These are phyloP conservation scores for Trifolium pratense DNA, from an alignment of 306 rosid genomes.

Conservation along the genomic window DNA sequence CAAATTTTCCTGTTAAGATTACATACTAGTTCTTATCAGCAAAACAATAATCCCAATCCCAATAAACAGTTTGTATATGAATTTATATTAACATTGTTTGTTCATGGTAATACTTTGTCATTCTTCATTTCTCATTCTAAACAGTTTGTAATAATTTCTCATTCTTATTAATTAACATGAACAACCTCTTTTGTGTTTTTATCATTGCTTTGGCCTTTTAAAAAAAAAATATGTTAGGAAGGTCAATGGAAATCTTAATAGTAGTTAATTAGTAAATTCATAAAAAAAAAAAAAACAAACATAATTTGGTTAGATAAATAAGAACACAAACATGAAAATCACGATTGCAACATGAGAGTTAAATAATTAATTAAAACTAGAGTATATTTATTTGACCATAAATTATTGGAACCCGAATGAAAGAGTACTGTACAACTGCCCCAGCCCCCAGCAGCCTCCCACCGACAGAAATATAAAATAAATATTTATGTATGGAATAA, in stretches of 20 bases:
- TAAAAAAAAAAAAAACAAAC: too few relatives aligned
- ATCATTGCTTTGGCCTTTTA: too few relatives aligned
- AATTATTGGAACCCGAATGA: not conserved
- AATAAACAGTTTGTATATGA: not conserved
- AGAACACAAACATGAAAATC: slow-evolving; percentile 10
- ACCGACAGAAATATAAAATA: slow-evolving; percentile 26
- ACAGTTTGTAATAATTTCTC: too few relatives aligned
- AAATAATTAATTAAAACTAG: not conserved
- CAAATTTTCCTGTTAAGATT: slow-evolving; percentile 38
- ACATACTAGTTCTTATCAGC: slow-evolving; percentile 4
- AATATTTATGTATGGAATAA: too few relatives aligned
- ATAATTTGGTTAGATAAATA: not conserved
- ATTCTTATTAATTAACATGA: not conserved
- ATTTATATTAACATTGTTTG: too few relatives aligned
- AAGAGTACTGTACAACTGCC: not conserved
- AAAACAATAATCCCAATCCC: not conserved
- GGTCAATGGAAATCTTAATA: not conserved
- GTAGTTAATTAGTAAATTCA: not conserved
- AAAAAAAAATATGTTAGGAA: too few relatives aligned
- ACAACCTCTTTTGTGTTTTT: too few relatives aligned
- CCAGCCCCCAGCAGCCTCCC: not conserved
- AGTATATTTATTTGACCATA: slow-evolving; percentile 13
- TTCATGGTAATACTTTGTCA: too few relatives aligned
- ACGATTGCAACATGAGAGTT: slow-evolving; percentile 3
- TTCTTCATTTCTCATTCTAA: too few relatives aligned